Base-by-base conservation (phyloP, 495 filamentous ascomycete species). In the Penicillium subrubescens region DNA sequence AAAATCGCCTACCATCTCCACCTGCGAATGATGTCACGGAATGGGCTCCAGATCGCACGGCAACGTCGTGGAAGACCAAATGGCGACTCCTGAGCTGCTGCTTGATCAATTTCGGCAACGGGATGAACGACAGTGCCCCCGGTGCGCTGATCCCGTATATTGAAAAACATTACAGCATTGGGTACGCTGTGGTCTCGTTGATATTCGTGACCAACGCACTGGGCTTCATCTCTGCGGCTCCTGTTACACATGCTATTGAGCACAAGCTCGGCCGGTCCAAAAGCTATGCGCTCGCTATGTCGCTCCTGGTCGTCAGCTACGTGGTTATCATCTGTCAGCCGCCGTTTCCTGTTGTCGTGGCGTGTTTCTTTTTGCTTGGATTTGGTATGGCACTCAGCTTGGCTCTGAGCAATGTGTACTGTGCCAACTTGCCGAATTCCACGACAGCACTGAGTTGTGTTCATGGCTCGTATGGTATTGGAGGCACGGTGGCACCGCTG, bases 151-250 rank as follows among this genome's bases (percentile, higher is more conserved):
- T 94, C 67, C 90, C 91, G 1, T 89, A 90, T 64, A 88, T 94
- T 67, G 90, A 93, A 76, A 82, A 80, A 19, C 65, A 89, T 61
- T 94, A 93, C 69, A 59, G 77, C 54, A 90, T 94, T 56, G 87
- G 86, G 57, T 93, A 93, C 63, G 87, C 89, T 7, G 70, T 91
- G 25, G 88, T 93, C 27, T 92, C 91, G 12, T 75, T 93, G 8
- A 88, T 96, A 68, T 95, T 94, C 80, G 83, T 97, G 29, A 82
- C 88, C 44, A 91, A 90, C 65, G 92, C 92, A 0, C 56, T 89
- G 17, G 92, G 92, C 23, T 96, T 92, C 78, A 87, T 93, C 68
- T 68, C 82, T 48, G 89, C 89, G 4, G 91, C 91, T 2, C 86
- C 89, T 27, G 79, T 87, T 63, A 85, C 87, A 41, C 68, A 78